Evolutionary conservation across 176 grass and related monocot species (phyloP).

Genomic region (Aechmea fasciata): DNA sequence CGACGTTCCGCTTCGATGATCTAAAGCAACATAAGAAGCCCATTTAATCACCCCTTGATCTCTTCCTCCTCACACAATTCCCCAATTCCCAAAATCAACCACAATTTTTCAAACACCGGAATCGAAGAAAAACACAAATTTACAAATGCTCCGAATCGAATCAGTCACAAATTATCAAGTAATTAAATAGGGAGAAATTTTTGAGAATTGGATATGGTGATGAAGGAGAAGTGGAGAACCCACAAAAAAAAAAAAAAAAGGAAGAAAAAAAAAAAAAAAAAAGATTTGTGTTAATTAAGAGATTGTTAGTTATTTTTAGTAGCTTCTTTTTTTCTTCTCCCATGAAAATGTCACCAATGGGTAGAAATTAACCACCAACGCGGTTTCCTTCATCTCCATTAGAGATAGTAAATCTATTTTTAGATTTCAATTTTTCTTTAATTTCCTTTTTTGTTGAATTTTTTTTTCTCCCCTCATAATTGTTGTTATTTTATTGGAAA

Average conservation of each 20-base stretch:
- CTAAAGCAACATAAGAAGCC: conserved; percentile 28
- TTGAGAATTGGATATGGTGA: neutral
- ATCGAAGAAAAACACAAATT: neutral
- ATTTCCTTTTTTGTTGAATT: neutral
- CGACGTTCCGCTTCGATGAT: conserved; percentile 4
- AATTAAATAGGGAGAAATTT: neutral
- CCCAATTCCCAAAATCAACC: neutral
- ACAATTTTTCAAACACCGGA: neutral
- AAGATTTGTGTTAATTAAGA: neutral
- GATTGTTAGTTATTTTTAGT: conserved; percentile 5
- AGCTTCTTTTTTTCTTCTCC: neutral
- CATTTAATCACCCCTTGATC: conserved; percentile 6
- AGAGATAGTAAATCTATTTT: conserved; percentile 16
- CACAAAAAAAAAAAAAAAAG: neutral
- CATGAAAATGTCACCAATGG: conserved; percentile 7
- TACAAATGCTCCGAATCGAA: too few species aligned
- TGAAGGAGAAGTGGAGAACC: neutral
- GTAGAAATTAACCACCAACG: conserved; percentile 13
- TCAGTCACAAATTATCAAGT: neutral
- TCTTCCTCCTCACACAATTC: neutral
- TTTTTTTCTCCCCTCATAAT: neutral
- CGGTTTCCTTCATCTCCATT: conserved; percentile 14
- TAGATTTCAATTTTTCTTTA: conserved; percentile 16
- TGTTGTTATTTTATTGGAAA: too few species aligned
- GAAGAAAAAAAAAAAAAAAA: neutral